Conservation (phyloP, 352 stramenopile genomes). For the Phytophthora boehmeriae region DNA sequence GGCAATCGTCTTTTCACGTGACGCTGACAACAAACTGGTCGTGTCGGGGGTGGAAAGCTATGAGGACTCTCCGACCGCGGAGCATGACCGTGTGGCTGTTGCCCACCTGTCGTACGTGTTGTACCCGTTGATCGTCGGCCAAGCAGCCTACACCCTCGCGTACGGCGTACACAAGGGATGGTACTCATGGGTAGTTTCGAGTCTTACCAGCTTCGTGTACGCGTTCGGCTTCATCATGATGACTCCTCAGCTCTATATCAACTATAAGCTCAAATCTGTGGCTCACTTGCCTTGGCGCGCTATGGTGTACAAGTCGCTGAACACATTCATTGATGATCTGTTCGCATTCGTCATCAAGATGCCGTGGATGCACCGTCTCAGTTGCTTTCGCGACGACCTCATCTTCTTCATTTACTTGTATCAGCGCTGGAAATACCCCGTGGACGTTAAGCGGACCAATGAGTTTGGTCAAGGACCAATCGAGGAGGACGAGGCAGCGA, state of each 20-base stretch:
- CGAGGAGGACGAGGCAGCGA: constrained; percentile 42
- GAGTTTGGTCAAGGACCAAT: constrained; percentile 92
- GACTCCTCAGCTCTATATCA: constrained; percentile 98
- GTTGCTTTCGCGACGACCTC: constrained; percentile 98
- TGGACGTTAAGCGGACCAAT: constrained; percentile 92
- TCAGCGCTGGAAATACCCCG: constrained; percentile 97
- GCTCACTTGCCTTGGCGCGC: constrained; percentile 96
- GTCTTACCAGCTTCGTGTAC: constrained; percentile 98
- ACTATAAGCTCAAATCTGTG: constrained; percentile 98
- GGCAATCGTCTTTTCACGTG: constrained; percentile 84
- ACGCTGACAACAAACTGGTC: constrained; percentile 81
- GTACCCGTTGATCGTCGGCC: constrained; percentile 91
- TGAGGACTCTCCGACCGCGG: constrained; percentile 73
- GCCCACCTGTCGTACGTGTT: constrained; percentile 86
- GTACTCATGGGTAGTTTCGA: constrained; percentile 98
- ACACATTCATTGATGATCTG: constrained; percentile 94
- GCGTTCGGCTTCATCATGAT: constrained; percentile 99
- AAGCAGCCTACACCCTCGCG: constrained; percentile 94
- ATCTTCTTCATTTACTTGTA: constrained; percentile 99
- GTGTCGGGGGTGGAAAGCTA: constrained; percentile 88
- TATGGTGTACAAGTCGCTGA: constrained; percentile 98
- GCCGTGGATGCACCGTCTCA: constrained; percentile 97
- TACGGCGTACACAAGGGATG: constrained; percentile 95
- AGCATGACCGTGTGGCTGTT: constrained; percentile 86
- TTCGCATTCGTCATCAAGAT: constrained; percentile 94